Base-by-base conservation (phyloP, 208 protist genomes). In the Acanthamoeba divionensis region DNA sequence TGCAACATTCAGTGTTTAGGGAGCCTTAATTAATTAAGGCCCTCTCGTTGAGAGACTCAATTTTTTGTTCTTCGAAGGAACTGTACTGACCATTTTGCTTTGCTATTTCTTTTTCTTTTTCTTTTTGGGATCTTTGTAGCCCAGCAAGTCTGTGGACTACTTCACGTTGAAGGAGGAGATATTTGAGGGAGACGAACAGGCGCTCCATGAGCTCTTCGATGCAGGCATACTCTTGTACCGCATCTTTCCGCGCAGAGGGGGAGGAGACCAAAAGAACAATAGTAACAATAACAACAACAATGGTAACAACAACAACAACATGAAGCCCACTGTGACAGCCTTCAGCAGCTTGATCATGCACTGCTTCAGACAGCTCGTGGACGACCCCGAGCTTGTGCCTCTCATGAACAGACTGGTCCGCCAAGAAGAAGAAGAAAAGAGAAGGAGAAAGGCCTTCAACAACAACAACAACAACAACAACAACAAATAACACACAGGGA, bases 201-300 rank as follows among this genome's bases (percentile, higher is more conserved):
- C 47, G 12, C 50, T 83, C 26, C 50, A 63, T 38, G 73, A 83
- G 73, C 73, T 83, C 73, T 83, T 83, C 29, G 73, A 83, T 9
- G 73, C 73, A 2, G 73, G 73, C 73, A 83, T 83, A 5, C 48
- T 83, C 9, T 15, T 63, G 21, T 83, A 83, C 50, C 36, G 73
- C 52, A 65, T n/a, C 26, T 47, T 79, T 0, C 69, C 69, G 47
- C 31, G 24, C 3, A 71, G 65, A 33, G 65, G 21, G n/a, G 41
- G 65, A 41, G 21, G 21, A 29, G n/a, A n/a, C 65, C 29, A 71
- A 45, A 21, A 57, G 52, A 21, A 57, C 21, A 57, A 21, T 83
- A 12, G 9, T 62, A 15, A 15, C 33, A 18, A 9, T 1, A 38
- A 18, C 0, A 9, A 9, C 26, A 15, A 47, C 6, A 15, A 21